Evolutionary conservation across 306 rosid species (phyloP).

Genomic region (Malus sieversii): DNA sequence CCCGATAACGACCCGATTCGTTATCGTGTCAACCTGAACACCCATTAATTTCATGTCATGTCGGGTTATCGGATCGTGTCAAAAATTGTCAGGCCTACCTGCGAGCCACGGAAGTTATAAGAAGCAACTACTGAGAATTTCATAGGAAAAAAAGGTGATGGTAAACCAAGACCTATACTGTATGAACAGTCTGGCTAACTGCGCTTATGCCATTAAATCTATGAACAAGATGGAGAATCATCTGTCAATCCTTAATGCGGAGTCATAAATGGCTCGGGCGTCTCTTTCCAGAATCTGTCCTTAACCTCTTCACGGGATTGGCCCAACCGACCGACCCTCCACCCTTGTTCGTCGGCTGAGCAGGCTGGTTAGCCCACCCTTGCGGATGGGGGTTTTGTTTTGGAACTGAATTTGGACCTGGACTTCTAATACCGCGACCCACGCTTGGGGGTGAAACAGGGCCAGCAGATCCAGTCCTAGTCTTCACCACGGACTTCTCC

Average conservation of each 20-base stretch:
- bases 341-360: constrained; percentile 51
- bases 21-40: too few relatives aligned
- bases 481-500: constrained; percentile 56
- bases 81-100: not conserved
- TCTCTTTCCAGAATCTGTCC: constrained; percentile 93
- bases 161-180: constrained; percentile 29
- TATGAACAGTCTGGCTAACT: constrained; percentile 48
- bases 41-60: too few relatives aligned
- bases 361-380: constrained; percentile 51
- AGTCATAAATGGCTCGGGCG: constrained; percentile 77
- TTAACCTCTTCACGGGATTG: constrained; percentile 72
- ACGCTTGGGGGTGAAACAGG: constrained; percentile 69
- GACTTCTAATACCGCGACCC: constrained; percentile 53
- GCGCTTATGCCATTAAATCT: constrained; percentile 33
- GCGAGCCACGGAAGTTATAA: constrained; percentile 27
- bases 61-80: too few relatives aligned
- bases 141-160: constrained; percentile 23
- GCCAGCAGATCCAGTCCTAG: constrained; percentile 50
- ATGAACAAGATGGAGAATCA: constrained; percentile 16
- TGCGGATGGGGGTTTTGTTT: constrained; percentile 48
- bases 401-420: constrained; percentile 41
- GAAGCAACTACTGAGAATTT: constrained; percentile 22
- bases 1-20: too few relatives aligned
- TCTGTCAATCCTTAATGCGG: constrained; percentile 12
- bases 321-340: constrained; percentile 76